Conservation (phyloP, 2,329 filamentous ascomycete genomes). For the Ophiobolus disseminans region DNA sequence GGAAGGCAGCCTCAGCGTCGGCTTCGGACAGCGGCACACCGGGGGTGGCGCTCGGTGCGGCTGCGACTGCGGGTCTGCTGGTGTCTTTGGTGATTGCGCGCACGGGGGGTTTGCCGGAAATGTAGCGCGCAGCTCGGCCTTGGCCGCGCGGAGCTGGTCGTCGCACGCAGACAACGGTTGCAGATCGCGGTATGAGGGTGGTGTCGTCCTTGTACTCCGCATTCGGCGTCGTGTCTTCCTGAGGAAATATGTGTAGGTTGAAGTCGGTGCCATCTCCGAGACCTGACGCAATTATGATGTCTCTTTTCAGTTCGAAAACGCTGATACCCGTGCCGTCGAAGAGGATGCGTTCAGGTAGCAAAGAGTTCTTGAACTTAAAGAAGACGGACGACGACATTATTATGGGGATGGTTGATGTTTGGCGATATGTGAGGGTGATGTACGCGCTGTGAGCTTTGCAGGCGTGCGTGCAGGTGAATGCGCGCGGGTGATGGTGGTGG, state of each 20-base stretch:
- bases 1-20: constrained; percentile 91
- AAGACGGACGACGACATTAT: constrained; percentile 95
- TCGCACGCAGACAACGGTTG: constrained; percentile 87
- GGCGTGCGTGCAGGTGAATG: not conserved
- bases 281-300: constrained; percentile 94
- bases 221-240: constrained; percentile 78
- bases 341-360: constrained; percentile 90
- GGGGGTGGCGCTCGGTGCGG: constrained; percentile 38
- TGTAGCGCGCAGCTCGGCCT: constrained; percentile 90
- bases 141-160: constrained; percentile 86
- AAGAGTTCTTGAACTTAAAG: constrained; percentile 99
- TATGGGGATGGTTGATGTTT: too few relatives aligned
- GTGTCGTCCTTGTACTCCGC: constrained; percentile 99
- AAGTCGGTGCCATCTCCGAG: constrained; percentile 96
- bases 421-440: not conserved
- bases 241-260: constrained; percentile 91
- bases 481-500: not conserved
- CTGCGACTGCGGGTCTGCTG: constrained; percentile 60
- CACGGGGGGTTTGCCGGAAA: constrained; percentile 92
- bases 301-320: constrained; percentile 97
- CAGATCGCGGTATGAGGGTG: constrained; percentile 93
- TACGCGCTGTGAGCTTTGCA: not conserved
- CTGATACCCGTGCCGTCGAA: constrained; percentile 98
- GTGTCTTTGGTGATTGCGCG: constrained; percentile 76
- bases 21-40: constrained; percentile 79